Conservation (phyloP, 352 stramenopile genomes). For the Pythium graminicola region DNA sequence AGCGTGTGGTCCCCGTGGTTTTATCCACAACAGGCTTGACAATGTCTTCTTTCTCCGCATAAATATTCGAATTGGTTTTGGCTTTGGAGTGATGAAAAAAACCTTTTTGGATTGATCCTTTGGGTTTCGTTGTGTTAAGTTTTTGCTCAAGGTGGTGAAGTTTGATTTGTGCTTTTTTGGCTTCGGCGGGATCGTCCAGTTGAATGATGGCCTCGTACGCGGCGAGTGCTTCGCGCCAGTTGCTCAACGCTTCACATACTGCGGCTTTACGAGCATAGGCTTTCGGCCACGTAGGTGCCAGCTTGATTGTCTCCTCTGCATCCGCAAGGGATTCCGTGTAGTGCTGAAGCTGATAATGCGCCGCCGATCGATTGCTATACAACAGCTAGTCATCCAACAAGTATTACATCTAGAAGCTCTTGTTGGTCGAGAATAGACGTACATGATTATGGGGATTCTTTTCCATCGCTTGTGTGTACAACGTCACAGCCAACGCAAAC, state of each 20-base stretch:
- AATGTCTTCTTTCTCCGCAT: constrained; percentile 57
- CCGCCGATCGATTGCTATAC: constrained; percentile 86
- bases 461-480: constrained; percentile 60
- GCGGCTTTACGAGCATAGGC: constrained; percentile 87
- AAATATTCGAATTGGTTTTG: constrained; percentile 39
- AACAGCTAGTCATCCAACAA: constrained; percentile 31
- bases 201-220: constrained; percentile 69
- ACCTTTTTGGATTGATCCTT: constrained; percentile 30
- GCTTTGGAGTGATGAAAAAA: constrained; percentile 33
- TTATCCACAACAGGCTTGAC: constrained; percentile 24
- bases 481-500: constrained; percentile 35
- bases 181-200: constrained; percentile 48
- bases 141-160: constrained; percentile 14
- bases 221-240: constrained; percentile 53
- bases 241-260: constrained; percentile 59
- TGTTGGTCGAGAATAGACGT: too few relatives aligned
- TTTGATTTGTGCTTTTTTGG: constrained; percentile 46
- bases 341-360: constrained; percentile 66
- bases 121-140: neutral
- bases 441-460: constrained; percentile 47
- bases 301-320: constrained; percentile 64
- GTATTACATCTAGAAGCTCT: neutral
- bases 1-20: constrained; percentile 12
- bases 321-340: constrained; percentile 73
- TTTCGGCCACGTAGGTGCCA: constrained; percentile 90